Conservation (phyloP, 768 basidiomycete genomes). For the Russula brevipes region DNA sequence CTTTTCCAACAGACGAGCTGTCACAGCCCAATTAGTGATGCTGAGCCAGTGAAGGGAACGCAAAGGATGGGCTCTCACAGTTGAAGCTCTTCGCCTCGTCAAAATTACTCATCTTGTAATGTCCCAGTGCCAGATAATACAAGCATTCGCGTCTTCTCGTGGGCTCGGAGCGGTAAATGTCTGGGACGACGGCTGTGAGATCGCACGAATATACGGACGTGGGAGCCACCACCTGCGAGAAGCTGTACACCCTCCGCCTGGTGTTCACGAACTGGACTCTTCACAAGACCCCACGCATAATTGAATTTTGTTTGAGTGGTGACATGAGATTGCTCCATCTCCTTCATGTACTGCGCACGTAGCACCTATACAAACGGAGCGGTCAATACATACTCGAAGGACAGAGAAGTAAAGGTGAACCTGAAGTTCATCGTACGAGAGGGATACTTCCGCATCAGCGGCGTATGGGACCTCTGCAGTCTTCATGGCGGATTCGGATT, state of each 20-base stretch:
- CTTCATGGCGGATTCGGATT: slow-evolving; percentile 35
- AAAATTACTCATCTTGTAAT: slow-evolving; percentile 96
- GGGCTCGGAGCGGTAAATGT: slow-evolving; percentile 87
- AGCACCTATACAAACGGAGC: slow-evolving; percentile 56
- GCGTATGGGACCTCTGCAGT: slow-evolving; percentile 90
- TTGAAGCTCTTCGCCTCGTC: slow-evolving; percentile 91
- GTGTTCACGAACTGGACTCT: slow-evolving; percentile 77
- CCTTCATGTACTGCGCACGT: slow-evolving; percentile 82
- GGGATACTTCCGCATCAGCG: slow-evolving; percentile 86
- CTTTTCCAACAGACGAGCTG: slow-evolving; percentile 82
- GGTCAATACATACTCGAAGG: neutral
- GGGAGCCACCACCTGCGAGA: slow-evolving; percentile 61
- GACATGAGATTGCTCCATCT: slow-evolving; percentile 75
- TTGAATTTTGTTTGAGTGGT: slow-evolving; percentile 97
- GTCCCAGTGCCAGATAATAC: slow-evolving; percentile 93
- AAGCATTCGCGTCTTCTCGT: slow-evolving; percentile 87
- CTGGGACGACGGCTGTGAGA: slow-evolving; percentile 38
- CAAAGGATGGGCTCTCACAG: slow-evolving; percentile 46
- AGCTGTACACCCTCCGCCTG: slow-evolving; percentile 90
- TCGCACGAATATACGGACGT: slow-evolving; percentile 14
- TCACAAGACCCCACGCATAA: slow-evolving; percentile 94
- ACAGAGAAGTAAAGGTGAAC: slow-evolving; percentile 37
- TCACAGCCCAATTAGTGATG: neutral
- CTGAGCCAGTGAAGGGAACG: neutral
- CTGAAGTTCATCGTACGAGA: slow-evolving; percentile 86